A percentile compares a stretch with the other conserved stretches of the same genome.
Conservation (phyloP, 495 filamentous ascomycete genomes). For the Trichoderma reesei region DNA sequence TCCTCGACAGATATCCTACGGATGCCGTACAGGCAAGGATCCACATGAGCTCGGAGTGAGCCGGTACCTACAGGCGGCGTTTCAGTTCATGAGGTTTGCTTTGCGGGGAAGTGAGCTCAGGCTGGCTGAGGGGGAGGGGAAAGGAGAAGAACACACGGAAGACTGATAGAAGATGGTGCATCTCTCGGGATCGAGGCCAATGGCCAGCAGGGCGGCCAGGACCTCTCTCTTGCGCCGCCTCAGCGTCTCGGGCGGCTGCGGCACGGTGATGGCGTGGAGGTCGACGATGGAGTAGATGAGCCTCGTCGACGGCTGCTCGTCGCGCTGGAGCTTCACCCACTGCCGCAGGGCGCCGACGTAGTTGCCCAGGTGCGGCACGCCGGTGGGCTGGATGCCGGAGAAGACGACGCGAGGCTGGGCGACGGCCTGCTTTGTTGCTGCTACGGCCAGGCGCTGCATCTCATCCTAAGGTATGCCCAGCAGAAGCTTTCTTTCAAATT, state of each 20-base stretch:
- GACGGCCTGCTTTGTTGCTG: not conserved
- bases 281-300: slow-evolving; percentile 83
- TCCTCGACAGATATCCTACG: slow-evolving; percentile 80
- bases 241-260: slow-evolving; percentile 50
- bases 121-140: too few relatives aligned
- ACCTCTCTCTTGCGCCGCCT: slow-evolving; percentile 57
- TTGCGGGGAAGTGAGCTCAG: too few relatives aligned
- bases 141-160: slow-evolving; percentile 29
- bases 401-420: slow-evolving; percentile 52
- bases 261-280: slow-evolving; percentile 80
- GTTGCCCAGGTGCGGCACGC: slow-evolving; percentile 91
- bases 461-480: not conserved
- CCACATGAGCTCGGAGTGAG: slow-evolving; percentile 89
- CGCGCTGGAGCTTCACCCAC: slow-evolving; percentile 74
- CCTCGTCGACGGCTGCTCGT: slow-evolving; percentile 40
- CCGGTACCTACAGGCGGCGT: slow-evolving; percentile 45
- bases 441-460: not conserved
- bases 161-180: slow-evolving; percentile 83
- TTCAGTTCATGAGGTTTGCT: too few relatives aligned
- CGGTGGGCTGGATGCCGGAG: slow-evolving; percentile 95
- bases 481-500: too few relatives aligned
- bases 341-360: slow-evolving; percentile 85
- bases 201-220: slow-evolving; percentile 69
- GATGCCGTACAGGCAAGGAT: slow-evolving; percentile 82
- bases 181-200: slow-evolving; percentile 67